These are phyloP conservation scores for Dactylis glomerata DNA, from an alignment of 176 grass and related monocot genomes.

Conservation along the genomic window DNA sequence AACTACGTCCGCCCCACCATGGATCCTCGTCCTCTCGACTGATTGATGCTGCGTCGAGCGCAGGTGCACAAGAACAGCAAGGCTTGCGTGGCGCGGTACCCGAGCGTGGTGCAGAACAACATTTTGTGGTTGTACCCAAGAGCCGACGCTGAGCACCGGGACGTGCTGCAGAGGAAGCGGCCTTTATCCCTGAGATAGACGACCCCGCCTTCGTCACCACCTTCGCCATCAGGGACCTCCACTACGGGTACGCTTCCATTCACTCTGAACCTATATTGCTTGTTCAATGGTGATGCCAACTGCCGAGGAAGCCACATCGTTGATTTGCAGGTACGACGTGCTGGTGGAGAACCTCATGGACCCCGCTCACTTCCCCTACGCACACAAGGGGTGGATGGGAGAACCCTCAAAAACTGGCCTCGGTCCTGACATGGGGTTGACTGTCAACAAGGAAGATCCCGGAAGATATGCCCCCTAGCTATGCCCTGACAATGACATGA, in stretches of 20 bases:
- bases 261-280: not conserved
- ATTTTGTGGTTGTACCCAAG: slow-evolving; percentile 90
- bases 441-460: slow-evolving; percentile 47
- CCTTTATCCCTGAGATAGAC: slow-evolving; percentile 62
- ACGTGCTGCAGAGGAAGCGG: slow-evolving; percentile 49
- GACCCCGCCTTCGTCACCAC: slow-evolving; percentile 54
- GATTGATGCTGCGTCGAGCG: not conserved
- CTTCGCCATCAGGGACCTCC: slow-evolving; percentile 56
- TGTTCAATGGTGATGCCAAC: too few species aligned
- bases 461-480: slow-evolving; percentile 61
- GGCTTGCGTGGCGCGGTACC: slow-evolving; percentile 73
- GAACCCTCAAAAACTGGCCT: slow-evolving; percentile 36
- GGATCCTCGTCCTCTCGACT: not conserved
- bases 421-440: slow-evolving; percentile 33
- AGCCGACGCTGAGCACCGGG: slow-evolving; percentile 40
- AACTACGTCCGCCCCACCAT: not conserved
- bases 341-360: slow-evolving; percentile 83
- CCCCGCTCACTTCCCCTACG: slow-evolving; percentile 61
- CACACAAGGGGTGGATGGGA: slow-evolving; percentile 39
- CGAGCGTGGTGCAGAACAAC: slow-evolving; percentile 67
- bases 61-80: slow-evolving; percentile 69
- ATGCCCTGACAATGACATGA: slow-evolving; percentile 14
- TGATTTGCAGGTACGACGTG: slow-evolving; percentile 64
- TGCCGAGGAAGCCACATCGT: not conserved
- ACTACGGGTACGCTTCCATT: slow-evolving; percentile 45